These are phyloP conservation scores for Sordariomycetes sp. DNA, from an alignment of 2,329 filamentous ascomycete species.

Conservation along the genomic window DNA sequence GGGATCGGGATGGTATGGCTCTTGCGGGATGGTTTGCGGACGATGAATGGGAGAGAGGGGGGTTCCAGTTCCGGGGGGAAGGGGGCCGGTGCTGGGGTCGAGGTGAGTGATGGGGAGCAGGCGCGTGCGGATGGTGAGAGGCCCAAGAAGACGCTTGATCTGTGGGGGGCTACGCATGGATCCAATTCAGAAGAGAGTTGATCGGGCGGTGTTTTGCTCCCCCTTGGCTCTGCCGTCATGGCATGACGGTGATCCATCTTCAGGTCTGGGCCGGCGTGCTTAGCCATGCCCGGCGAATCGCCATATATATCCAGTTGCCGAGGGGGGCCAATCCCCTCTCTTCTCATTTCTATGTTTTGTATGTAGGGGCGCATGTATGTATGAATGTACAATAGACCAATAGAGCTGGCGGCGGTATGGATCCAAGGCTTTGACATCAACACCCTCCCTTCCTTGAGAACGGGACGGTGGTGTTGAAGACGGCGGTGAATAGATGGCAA, in stretches of 20 bases:
- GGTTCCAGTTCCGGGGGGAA: constrained; percentile 2
- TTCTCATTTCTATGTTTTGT: background rate
- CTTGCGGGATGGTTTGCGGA: constrained; percentile 12
- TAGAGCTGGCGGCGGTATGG: background rate
- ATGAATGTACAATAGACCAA: background rate
- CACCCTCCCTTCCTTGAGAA: background rate
- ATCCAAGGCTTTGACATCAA: background rate
- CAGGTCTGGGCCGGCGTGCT: background rate
- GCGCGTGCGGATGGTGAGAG: background rate
- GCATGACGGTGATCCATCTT: background rate
- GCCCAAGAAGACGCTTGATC: constrained; percentile 7
- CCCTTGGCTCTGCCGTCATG: background rate
- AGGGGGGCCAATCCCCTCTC: background rate
- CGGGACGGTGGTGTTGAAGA: too few relatives aligned
- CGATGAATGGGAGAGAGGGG: constrained; percentile 3
- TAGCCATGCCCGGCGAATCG: background rate
- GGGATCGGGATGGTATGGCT: constrained; percentile 31
- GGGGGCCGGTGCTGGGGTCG: background rate
- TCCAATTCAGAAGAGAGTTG: background rate
- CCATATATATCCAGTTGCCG: background rate
- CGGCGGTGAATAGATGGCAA: too few relatives aligned
- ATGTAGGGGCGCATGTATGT: background rate
- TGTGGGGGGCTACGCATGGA: constrained; percentile 2
- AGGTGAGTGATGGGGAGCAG: background rate
- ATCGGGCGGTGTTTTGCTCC: background rate